phyloP scores from a whole-genome alignment of 208 protist species.

The Leishmania aethiopica region DNA sequence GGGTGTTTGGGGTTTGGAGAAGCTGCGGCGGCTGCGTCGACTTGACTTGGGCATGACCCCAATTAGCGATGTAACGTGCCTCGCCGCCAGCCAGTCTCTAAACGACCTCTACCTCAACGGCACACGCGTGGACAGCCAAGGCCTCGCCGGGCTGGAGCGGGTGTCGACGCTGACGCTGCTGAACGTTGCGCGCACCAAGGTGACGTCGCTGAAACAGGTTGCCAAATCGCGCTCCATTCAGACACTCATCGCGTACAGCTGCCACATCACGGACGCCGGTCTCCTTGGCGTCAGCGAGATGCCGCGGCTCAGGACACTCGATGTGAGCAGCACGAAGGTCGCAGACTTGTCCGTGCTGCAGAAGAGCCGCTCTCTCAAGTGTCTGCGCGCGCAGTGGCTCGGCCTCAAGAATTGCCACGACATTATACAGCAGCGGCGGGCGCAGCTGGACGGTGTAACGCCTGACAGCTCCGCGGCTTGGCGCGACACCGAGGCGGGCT shows the following conservation, averaged over 20 bases:
- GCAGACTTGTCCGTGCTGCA: conserved; percentile 58
- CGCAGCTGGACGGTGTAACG: conserved; percentile 32
- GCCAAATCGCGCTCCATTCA: conserved; percentile 37
- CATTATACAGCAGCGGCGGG: conserved; percentile 46
- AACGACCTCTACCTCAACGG: conserved; percentile 42
- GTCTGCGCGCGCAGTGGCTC: conserved; percentile 74
- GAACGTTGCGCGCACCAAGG: conserved; percentile 48
- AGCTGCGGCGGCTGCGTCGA: conserved; percentile 39
- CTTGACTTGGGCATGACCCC: conserved; percentile 65
- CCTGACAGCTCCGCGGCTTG: conserved; percentile 19
- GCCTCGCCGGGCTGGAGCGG: conserved; percentile 48
- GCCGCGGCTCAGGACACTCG: conserved; percentile 43
- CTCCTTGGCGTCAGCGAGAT: conserved; percentile 40
- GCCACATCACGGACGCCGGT: conserved; percentile 41
- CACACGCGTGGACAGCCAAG: conserved; percentile 41
- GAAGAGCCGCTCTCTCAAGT: conserved; percentile 45
- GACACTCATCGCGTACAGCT: conserved; percentile 48
- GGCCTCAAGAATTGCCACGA: conserved; percentile 56
- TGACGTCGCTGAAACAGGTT: conserved; percentile 38
- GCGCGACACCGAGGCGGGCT: conserved; percentile 50
- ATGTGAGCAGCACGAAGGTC: conserved; percentile 60
- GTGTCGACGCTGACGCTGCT: conserved; percentile 42
- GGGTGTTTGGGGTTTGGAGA: conserved; percentile 38
- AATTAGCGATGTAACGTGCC: conserved; percentile 50
- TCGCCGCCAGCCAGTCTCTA: conserved; percentile 41